Evolutionary conservation across 2,329 filamentous ascomycete genomes (phyloP).

Genomic region (Colletotrichum cereale): DNA sequence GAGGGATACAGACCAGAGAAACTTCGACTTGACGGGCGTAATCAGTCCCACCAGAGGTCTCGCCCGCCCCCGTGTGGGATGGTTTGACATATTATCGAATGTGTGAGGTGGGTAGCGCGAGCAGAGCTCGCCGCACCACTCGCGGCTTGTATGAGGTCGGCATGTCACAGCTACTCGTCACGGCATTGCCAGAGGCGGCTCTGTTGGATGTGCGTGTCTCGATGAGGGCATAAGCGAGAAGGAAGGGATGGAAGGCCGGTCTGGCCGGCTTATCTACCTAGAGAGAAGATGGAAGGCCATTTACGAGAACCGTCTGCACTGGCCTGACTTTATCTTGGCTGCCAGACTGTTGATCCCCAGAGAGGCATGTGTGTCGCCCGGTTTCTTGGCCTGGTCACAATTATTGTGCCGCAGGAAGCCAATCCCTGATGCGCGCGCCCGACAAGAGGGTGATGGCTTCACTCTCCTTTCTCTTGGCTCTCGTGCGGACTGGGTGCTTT

Average conservation of each 20-base stretch:
- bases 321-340: constrained; percentile 12
- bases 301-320: background rate
- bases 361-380: constrained; percentile 21
- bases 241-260: background rate
- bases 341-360: background rate
- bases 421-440: background rate
- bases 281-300: background rate
- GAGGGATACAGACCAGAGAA: constrained; percentile 1
- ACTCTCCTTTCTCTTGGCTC: too few species aligned
- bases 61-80: background rate
- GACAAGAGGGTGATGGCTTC: background rate
- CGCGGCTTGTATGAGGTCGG: constrained; percentile 1
- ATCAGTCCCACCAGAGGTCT: background rate
- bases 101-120: constrained; percentile 15
- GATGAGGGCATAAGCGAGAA: background rate
- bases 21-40: background rate
- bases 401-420: background rate
- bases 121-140: constrained; percentile 15
- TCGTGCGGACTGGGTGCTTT: background rate
- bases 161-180: constrained; percentile 18
- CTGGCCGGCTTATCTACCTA: background rate
- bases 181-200: background rate
- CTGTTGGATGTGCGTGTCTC: background rate
- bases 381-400: background rate
- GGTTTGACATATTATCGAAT: constrained; percentile 2